These are phyloP conservation scores for Saussurea involucrata DNA, from an alignment of 129 eudicot species.

Conservation along the genomic window DNA sequence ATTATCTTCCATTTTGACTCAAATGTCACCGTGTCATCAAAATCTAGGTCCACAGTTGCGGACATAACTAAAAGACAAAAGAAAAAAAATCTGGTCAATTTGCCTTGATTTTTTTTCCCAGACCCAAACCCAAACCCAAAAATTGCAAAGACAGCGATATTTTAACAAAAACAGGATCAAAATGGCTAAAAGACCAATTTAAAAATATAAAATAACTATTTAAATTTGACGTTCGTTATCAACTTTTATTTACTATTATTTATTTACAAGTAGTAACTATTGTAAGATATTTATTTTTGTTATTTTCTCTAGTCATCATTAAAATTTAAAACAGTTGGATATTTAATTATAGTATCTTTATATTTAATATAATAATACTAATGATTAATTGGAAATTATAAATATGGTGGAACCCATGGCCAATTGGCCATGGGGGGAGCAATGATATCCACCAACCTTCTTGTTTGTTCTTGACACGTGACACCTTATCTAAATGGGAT, in stretches of 20 bases:
- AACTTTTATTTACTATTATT: neutral
- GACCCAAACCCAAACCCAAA: too few species aligned
- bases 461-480: neutral
- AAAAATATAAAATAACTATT: too few species aligned
- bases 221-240: too few species aligned
- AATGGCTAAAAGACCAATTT: too few species aligned
- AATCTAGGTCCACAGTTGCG: too few species aligned
- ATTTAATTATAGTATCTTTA: neutral
- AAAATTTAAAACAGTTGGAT: neutral
- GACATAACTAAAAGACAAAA: too few species aligned
- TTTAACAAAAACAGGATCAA: too few species aligned
- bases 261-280: neutral
- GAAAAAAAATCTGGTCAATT: too few species aligned
- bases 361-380: neutral
- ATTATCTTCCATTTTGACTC: too few species aligned
- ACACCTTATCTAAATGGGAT: neutral
- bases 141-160: too few species aligned
- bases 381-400: neutral
- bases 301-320: neutral
- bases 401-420: neutral
- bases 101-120: too few species aligned
- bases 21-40: too few species aligned
- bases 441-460: neutral
- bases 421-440: neutral
- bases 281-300: neutral